Base-by-base conservation (phyloP, 352 stramenopile species). In the Pythium folliculosum region DNA sequence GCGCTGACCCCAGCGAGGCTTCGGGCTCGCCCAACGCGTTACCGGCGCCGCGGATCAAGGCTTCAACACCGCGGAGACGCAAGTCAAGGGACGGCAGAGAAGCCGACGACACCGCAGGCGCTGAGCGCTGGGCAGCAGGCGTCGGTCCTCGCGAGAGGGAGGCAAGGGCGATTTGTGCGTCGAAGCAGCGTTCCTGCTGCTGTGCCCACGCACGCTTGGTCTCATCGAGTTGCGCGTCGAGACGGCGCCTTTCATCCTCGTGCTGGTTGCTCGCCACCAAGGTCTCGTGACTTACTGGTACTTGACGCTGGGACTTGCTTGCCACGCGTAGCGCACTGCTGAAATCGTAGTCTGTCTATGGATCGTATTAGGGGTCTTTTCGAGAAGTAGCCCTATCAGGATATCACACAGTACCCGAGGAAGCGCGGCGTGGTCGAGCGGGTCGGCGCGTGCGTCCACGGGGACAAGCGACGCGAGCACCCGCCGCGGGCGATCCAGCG, bases 391-490 rank as follows among this genome's bases (percentile, higher is more conserved):
- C 43, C 16, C 22, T 13, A 67, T 13, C 19, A 45, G 23, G 16
- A 43, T 10, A 12, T 3, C 12, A 0, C 14, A 16, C 5, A 45
- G 23, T 51, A 69, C 62, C 35, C 37, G 40, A 21, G 54, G 32
- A 5, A 63, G 37, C 8, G 50, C 16, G 9, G 17, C 30, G 25
- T 71, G 57, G 37, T 62, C 57, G 30, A 72, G 59, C n/a, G 65
- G 65, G 22, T 66, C 65, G 3, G 44, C 50, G 13, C 65, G 58
- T 2, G 58, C 55, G 44, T 67, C 47, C n/a, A 73, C 60, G 9
- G 66, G 60, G 19, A 69, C 61, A 17, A 73, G 56, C 55, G 67
- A 73, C 5, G 67, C 67, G 14, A 73, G 67, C 23, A 73, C 61
- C 2, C 38, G 60, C 3, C 67, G 59, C 38, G 38, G 67, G n/a